Evolutionary conservation across 441 rosid genomes (phyloP), one percentile per base, ranked within the genome.

Genomic region (Sinapis alba): DNA sequence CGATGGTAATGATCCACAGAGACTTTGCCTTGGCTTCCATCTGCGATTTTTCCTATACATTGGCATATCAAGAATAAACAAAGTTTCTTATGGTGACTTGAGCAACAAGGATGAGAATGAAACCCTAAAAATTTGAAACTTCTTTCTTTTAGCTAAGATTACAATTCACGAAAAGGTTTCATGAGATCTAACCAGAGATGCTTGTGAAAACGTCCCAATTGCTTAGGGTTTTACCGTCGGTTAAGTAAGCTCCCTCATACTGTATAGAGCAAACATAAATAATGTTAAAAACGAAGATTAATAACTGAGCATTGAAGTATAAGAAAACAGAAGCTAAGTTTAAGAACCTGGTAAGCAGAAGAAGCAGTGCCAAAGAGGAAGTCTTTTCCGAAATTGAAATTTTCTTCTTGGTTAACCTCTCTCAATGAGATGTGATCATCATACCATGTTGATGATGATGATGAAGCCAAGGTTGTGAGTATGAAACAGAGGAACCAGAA

Each of bases 301-400:
- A 18, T 23, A 56, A 23, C 10, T 32, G 27, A 67, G 47, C 4
- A 23, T 26, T 36, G 27, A 56, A 50, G 63, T n/a, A 16, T 23
- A 18, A 8, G 9, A 18, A 63, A 47, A 45, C 8, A 16, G 56
- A 50, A 50, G 21, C 21, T 16, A 47, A 20, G 23, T 32, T 13
- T 27, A 19, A 8, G 62, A 68, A 90, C 92, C 92, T 92, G 93
- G 72, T 89, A 86, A 36, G 96, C 83, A 75, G 93, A 92, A 62
- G 97, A 86, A 18, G 94, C 90, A 28, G 93, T 85, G 71, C 96
- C 94, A 71, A 89, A 87, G 73, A 92, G 90, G 74, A 88, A 90
- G 75, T 73, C 54, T 21, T 65, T 47, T 2, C 90, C 86, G 68
- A 90, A 85, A 4, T 0, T 0, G 16, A 59, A 67, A 54, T 0